phyloP scores from a whole-genome alignment of 306 rosid species.

The Sphenostylis stenocarpa region DNA sequence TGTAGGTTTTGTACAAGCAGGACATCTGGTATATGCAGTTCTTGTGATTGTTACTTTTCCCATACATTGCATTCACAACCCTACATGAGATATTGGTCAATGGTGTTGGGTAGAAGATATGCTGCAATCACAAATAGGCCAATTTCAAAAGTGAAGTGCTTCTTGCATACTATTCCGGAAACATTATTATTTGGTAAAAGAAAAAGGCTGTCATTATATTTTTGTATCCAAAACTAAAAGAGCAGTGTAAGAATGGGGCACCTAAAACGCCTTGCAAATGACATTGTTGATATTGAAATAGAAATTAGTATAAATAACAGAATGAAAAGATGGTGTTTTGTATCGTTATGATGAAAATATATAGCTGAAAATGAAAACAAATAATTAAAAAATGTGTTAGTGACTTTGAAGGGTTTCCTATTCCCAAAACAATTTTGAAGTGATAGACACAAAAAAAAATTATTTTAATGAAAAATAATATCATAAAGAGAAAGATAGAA shows the following conservation, averaged over 20 bases:
- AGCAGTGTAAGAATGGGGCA: neutral
- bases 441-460: no score
- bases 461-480: no score
- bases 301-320: neutral
- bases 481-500: no score
- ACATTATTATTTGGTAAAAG: neutral
- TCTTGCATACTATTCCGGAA: neutral
- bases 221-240: neutral
- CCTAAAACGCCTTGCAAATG: neutral
- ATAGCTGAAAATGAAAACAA: neutral
- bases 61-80: constrained; percentile 13
- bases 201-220: neutral
- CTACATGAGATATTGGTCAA: constrained; percentile 8
- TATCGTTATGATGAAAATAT: neutral
- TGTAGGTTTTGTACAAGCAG: constrained; percentile 17
- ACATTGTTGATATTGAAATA: neutral
- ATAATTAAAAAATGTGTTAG: no score
- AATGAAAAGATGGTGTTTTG: neutral
- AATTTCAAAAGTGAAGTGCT: constrained; percentile 18
- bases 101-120: constrained; percentile 3
- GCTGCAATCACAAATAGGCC: neutral
- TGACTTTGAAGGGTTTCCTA: no score
- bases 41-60: constrained; percentile 5
- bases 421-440: no score
- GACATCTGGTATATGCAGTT: constrained; percentile 6